Base-by-base conservation (phyloP, 257 asterid genomes). In the Paulownia fortunei region DNA sequence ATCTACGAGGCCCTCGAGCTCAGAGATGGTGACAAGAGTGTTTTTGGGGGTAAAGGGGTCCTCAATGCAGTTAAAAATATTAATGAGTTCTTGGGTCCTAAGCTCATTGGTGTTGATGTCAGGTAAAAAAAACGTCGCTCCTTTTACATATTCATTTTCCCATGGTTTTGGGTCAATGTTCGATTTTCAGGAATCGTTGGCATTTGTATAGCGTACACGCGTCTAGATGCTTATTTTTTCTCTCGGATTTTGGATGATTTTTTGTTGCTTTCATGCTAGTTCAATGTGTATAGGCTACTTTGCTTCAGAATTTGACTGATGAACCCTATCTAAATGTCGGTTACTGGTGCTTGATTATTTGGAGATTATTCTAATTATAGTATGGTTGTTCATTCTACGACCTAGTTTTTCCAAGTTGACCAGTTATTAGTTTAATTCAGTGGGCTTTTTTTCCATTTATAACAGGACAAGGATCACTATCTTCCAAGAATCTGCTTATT, bases 1-100 rank as follows among this genome's bases (percentile, higher is more conserved):
- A 93, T 95, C 84, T 95, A 95, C 72, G 98, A 95, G 90, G 97
- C 99, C 0, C 84, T 95, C 41, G 98, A 95, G 91, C 92, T 95
- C 52, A 92, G 98, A 84, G 99, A 96, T 76, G 97, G 94, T 8
- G 97, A 96, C 76, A 89, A 90, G 84, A 76, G 78, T 59, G 94
- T 92, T 4, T 96, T 88, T 78, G 99, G 98, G 12, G 99, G 98
- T 51, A 96, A 96, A 84, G 97, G 99, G 2, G 99, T 96, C 24
- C 86, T 96, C 62, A 89, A 86, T 81, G 98, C 99, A 6, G 97
- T 96, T 3, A 76, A 71, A 34, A 96, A 96, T 81, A 88, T 96
- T 44, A 96, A 96, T 76, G 86, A 88, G 0, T 67, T 81, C 6
- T 82, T 96, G 88, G 96, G 97, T 6, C 97, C 97, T 62, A 90